Conservation (phyloP, 179 eudicot species). For the Nepenthes alata region DNA sequence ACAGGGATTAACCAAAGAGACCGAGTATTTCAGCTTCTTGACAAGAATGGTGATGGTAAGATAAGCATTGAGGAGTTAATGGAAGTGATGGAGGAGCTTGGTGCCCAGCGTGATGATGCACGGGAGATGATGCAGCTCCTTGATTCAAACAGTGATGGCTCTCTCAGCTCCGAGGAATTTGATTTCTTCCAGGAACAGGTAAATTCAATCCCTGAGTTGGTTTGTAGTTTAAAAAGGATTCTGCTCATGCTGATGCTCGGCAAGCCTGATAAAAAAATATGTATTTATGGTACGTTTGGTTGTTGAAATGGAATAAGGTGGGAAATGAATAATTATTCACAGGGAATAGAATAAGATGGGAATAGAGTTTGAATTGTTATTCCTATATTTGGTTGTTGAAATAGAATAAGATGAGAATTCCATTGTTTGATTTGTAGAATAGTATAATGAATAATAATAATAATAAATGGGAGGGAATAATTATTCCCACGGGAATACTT, state of each 20-base stretch:
- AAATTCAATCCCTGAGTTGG: background rate
- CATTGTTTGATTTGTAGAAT: too few species aligned
- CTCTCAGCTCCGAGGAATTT: conserved; percentile 86
- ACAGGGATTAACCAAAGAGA: conserved; percentile 37
- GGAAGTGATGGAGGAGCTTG: conserved; percentile 97
- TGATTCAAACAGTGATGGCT: conserved; percentile 93
- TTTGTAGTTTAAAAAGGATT: too few species aligned
- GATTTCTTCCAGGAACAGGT: conserved; percentile 86
- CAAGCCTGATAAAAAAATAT: background rate
- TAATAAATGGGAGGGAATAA: too few species aligned
- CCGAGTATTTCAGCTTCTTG: conserved; percentile 65
- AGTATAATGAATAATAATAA: too few species aligned
- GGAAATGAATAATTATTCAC: too few species aligned
- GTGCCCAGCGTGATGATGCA: conserved; percentile 88
- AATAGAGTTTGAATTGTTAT: too few species aligned
- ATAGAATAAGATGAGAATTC: too few species aligned
- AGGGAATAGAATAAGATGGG: too few species aligned
- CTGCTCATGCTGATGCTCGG: too few species aligned
- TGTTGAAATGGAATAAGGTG: too few species aligned
- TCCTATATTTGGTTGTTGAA: too few species aligned
- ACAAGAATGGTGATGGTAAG: conserved; percentile 97
- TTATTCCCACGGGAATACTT: too few species aligned
- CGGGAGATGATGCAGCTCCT: conserved; percentile 91
- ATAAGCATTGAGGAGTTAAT: conserved; percentile 91
- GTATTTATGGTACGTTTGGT: background rate